These are phyloP conservation scores for Chlorociboria aeruginascens DNA, from an alignment of 495 filamentous ascomycete genomes.

Conservation along the genomic window DNA sequence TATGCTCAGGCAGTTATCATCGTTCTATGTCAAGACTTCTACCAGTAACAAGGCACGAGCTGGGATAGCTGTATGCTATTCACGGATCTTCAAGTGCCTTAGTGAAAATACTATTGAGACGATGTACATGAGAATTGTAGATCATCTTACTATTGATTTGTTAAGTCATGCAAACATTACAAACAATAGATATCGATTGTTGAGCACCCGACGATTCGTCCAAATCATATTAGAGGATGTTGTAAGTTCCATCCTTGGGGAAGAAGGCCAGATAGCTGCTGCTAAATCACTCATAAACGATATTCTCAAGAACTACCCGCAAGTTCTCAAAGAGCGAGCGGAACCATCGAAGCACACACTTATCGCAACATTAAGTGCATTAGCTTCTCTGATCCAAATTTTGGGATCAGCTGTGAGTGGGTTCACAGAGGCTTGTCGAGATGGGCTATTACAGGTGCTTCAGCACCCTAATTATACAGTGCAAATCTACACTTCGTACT, in stretches of 20 bases:
- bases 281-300: slow-evolving; percentile 76
- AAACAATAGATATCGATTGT: slow-evolving; percentile 77
- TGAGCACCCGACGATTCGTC: slow-evolving; percentile 77
- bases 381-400: slow-evolving; percentile 65
- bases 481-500: slow-evolving; percentile 76
- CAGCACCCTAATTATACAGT: slow-evolving; percentile 95
- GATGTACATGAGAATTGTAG: slow-evolving; percentile 66
- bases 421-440: slow-evolving; percentile 70
- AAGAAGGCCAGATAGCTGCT: slow-evolving; percentile 73
- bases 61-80: slow-evolving; percentile 79
- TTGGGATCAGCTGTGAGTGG: slow-evolving; percentile 70
- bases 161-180: slow-evolving; percentile 63
- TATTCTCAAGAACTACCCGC: slow-evolving; percentile 87
- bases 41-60: slow-evolving; percentile 73
- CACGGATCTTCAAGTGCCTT: slow-evolving; percentile 60
- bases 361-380: slow-evolving; percentile 63
- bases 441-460: slow-evolving; percentile 80
- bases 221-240: slow-evolving; percentile 75
- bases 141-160: slow-evolving; percentile 70
- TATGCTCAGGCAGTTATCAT: slow-evolving; percentile 68
- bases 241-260: slow-evolving; percentile 74
- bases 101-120: slow-evolving; percentile 66
- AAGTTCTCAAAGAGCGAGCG: slow-evolving; percentile 79
- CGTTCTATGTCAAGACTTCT: slow-evolving; percentile 67
- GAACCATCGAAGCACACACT: slow-evolving; percentile 85